Conservation (phyloP, 2,329 filamentous ascomycete species). For the Fusarium sp. region DNA sequence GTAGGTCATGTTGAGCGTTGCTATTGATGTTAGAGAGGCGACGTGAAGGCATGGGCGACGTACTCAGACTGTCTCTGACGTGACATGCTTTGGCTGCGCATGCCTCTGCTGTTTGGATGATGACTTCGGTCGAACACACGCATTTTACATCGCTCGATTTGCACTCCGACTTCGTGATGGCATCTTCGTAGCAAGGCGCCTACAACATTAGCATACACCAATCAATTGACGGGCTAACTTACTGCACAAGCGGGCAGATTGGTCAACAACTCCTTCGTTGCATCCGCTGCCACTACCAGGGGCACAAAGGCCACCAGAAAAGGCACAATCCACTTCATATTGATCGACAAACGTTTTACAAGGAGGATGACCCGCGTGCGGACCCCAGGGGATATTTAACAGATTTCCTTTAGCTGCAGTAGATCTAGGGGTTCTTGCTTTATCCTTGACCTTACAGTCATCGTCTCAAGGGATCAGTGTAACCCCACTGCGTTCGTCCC, state of each 20-base stretch:
- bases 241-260: constrained; percentile 38
- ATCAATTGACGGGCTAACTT: neutral
- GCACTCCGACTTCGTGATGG: constrained; percentile 24
- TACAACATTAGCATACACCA: constrained; percentile 11
- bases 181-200: constrained; percentile 15
- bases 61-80: constrained; percentile 24
- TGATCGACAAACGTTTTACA: constrained; percentile 25
- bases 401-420: neutral
- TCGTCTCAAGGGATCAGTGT: constrained; percentile 5
- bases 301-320: constrained; percentile 38
- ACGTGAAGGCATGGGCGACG: fast-evolving
- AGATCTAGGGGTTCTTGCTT: neutral
- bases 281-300: constrained; percentile 16
- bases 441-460: constrained; percentile 4
- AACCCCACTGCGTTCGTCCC: constrained; percentile 4
- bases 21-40: neutral
- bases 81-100: constrained; percentile 13
- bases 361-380: constrained; percentile 12
- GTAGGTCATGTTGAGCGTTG: constrained; percentile 26
- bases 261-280: constrained; percentile 30
- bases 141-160: constrained; percentile 38
- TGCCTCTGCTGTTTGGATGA: constrained; percentile 30
- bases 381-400: constrained; percentile 22
- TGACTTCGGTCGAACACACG: constrained; percentile 33
- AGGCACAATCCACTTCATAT: constrained; percentile 42